Conservation (phyloP, 192 early-diverging fungal genomes). For the Dissophora globulifera region DNA sequence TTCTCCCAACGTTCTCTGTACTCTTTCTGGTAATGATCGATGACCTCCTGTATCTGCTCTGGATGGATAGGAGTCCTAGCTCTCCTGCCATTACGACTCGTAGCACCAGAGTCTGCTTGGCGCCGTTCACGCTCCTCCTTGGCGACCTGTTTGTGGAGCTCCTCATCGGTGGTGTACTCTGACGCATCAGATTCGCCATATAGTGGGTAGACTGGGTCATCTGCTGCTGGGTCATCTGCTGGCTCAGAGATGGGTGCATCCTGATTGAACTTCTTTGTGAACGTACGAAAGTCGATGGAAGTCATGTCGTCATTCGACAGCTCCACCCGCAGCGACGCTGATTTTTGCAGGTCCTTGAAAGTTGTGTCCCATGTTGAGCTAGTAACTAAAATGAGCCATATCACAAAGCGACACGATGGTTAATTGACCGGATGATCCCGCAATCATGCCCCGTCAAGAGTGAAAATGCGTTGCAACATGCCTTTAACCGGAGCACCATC, state of each 20-base stretch:
- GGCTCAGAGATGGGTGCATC: neutral
- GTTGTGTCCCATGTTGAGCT: constrained; percentile 27
- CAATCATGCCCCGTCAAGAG: neutral
- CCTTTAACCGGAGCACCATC: neutral
- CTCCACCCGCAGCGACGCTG: constrained; percentile 2
- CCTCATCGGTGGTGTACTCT: constrained; percentile 44
- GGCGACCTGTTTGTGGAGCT: constrained; percentile 33
- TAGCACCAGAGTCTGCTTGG: neutral
- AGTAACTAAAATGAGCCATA: neutral
- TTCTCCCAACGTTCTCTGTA: constrained; percentile 8
- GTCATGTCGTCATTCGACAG: constrained; percentile 11
- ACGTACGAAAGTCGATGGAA: constrained; percentile 23
- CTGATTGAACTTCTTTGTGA: neutral
- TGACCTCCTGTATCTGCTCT: neutral
- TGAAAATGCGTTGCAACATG: neutral
- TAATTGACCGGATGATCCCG: neutral
- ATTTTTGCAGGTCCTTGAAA: neutral
- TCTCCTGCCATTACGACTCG: neutral
- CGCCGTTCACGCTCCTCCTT: constrained; percentile 20
- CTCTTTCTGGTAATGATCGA: constrained; percentile 9
- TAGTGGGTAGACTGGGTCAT: constrained; percentile 18
- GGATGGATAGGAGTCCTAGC: neutral
- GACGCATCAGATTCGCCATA: constrained; percentile 49
- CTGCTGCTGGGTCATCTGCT: neutral
- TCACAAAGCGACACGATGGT: neutral